These are phyloP conservation scores for Calonectria pauciramosa DNA, from an alignment of 2,329 filamentous ascomycete species.

Conservation along the genomic window DNA sequence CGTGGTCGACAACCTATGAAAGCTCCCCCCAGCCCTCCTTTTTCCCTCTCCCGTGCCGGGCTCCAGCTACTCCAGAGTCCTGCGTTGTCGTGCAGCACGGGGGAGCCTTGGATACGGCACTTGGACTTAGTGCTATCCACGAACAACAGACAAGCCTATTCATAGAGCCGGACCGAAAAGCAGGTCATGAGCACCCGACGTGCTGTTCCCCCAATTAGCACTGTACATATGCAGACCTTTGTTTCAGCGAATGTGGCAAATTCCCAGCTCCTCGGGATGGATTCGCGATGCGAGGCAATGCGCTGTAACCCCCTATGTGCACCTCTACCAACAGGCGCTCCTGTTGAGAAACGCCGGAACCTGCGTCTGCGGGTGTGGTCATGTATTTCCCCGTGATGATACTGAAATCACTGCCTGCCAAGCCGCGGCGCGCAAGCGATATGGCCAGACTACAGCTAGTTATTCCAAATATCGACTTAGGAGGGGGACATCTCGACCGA, in stretches of 20 bases:
- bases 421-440: not conserved
- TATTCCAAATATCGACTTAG: not conserved
- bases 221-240: not conserved
- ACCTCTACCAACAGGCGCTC: not conserved
- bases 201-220: not conserved
- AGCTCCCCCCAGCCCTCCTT: constrained; percentile 3
- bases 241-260: constrained; percentile 20
- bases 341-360: not conserved
- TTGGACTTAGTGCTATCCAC: not conserved
- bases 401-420: constrained; percentile 10
- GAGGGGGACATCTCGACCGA: constrained; percentile 7
- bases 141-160: constrained; percentile 25
- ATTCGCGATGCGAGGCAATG: constrained; percentile 11
- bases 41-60: not conserved
- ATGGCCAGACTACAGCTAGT: not conserved
- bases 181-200: not conserved
- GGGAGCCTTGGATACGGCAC: constrained; percentile 28
- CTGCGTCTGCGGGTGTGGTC: not conserved
- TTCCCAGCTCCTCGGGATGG: constrained; percentile 22
- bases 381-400: not conserved
- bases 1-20: constrained; percentile 9
- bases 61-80: not conserved
- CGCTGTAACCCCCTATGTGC: constrained; percentile 9
- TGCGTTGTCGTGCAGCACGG: constrained; percentile 7
- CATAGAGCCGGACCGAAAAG: constrained; percentile 14